phyloP scores from a whole-genome alignment of 1,284 basidiomycete species.

The Fistulina hepatica region DNA sequence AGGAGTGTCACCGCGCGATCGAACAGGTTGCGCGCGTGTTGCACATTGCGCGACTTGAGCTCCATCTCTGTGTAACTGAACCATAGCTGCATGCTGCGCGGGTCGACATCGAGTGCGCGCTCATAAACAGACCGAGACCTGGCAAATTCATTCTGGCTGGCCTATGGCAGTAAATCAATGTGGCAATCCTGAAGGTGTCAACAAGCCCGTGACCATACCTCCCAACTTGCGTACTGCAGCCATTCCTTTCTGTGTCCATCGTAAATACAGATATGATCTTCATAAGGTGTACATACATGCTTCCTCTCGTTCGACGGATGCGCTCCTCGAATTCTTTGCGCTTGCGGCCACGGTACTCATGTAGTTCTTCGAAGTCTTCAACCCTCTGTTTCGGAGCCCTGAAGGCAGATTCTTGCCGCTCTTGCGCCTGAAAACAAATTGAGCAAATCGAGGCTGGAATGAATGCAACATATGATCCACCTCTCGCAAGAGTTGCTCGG shows the following conservation, averaged over 20 bases:
- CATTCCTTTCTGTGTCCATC: slow-evolving; percentile 56
- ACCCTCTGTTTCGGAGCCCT: slow-evolving; percentile 89
- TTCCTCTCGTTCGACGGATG: slow-evolving; percentile 81
- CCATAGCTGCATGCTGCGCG: slow-evolving; percentile 86
- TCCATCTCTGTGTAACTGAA: slow-evolving; percentile 97
- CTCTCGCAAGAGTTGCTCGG: slow-evolving; percentile 95
- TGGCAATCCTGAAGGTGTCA: slow-evolving; percentile 4
- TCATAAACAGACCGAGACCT: slow-evolving; percentile 93
- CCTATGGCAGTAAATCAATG: slow-evolving; percentile 47
- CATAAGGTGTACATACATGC: slow-evolving; percentile 43
- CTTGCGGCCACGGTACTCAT: slow-evolving; percentile 92
- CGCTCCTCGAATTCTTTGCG: slow-evolving; percentile 95
- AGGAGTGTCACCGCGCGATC: slow-evolving; percentile 94
- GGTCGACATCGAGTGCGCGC: slow-evolving; percentile 91
- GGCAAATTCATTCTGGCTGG: slow-evolving; percentile 94
- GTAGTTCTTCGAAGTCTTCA: slow-evolving; percentile 94
- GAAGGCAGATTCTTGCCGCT: slow-evolving; percentile 87
- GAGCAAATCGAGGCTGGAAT: slow-evolving; percentile 1
- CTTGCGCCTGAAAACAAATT: slow-evolving; percentile 62
- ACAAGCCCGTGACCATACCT: slow-evolving; percentile 31
- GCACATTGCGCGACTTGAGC: slow-evolving; percentile 92
- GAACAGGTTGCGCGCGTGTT: slow-evolving; percentile 93
- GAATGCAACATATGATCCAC: slow-evolving; percentile 27
- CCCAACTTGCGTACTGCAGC: slow-evolving; percentile 78
- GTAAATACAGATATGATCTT: neutral